phyloP scores from a whole-genome alignment of 2,329 filamentous ascomycete genomes.

The Parastagonospora avenae region DNA sequence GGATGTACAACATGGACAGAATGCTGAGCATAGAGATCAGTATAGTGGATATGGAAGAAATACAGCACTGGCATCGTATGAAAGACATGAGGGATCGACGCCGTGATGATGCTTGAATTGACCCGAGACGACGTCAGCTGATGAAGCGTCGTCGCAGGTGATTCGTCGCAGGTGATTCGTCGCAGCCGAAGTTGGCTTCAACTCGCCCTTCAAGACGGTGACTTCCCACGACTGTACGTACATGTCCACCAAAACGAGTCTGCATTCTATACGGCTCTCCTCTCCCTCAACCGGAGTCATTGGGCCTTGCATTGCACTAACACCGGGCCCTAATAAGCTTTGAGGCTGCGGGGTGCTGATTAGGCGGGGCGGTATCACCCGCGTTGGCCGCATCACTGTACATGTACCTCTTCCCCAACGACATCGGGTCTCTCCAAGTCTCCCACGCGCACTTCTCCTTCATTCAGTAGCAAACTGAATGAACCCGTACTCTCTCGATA shows the following conservation, averaged over 20 bases:
- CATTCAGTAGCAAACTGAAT: conserved; percentile 7
- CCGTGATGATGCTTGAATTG: conserved; percentile 8
- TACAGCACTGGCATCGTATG: conserved; percentile 13
- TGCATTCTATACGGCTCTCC: background rate
- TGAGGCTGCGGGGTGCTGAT: conserved; percentile 6
- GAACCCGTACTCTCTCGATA: conserved; percentile 1
- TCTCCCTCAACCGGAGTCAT: background rate
- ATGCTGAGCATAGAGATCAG: conserved; percentile 12
- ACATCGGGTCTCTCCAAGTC: conserved; percentile 12
- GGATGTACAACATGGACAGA: conserved; percentile 22
- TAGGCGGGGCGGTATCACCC: conserved; percentile 3
- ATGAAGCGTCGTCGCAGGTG: conserved; percentile 3
- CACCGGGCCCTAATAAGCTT: background rate
- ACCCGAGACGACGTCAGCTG: conserved; percentile 30
- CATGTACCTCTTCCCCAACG: background rate
- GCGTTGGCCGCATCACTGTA: conserved; percentile 14
- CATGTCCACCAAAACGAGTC: background rate
- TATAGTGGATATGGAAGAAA: conserved; percentile 14
- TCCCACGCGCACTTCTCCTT: background rate
- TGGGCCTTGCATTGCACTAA: background rate
- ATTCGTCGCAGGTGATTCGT: conserved; percentile 2
- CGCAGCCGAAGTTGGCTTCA: background rate
- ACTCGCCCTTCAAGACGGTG: background rate
- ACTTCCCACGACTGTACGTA: background rate
- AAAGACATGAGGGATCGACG: background rate